phyloP scores from a whole-genome alignment of 2,329 filamentous ascomycete genomes.

The Dryadomyces sulphureus region DNA sequence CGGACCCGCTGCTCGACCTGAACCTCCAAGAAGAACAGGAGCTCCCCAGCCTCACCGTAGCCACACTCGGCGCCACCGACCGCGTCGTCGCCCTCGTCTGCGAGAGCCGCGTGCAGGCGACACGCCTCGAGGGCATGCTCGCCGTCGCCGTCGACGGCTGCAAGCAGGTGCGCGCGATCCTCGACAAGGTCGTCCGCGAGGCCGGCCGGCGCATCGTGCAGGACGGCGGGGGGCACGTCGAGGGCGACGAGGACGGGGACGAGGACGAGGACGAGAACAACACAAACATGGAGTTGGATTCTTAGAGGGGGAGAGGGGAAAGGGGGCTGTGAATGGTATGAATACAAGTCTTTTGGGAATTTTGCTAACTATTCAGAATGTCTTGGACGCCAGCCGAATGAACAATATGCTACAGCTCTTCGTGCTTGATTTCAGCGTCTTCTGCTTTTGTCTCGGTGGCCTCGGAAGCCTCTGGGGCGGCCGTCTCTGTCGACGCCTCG shows the following conservation, averaged over 20 bases:
- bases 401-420: constrained; percentile 21
- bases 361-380: no score
- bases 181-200: constrained; percentile 66
- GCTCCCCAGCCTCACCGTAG: constrained; percentile 76
- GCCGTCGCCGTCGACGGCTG: constrained; percentile 87
- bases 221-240: background rate
- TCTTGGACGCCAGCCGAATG: no score
- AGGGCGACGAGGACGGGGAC: background rate
- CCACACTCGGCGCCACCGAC: constrained; percentile 59
- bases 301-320: constrained; percentile 4
- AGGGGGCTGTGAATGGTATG: background rate
- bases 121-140: constrained; percentile 78
- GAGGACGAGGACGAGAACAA: background rate
- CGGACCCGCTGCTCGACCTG: constrained; percentile 67
- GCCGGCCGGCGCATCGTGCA: constrained; percentile 50
- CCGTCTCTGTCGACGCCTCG: constrained; percentile 9
- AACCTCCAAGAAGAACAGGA: constrained; percentile 75
- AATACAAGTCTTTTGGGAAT: no score
- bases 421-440: constrained; percentile 19
- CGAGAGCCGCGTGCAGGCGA: constrained; percentile 76
- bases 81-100: constrained; percentile 67
- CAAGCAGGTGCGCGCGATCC: constrained; percentile 64
- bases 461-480: constrained; percentile 17
- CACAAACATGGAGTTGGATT: constrained; percentile 34
- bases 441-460: background rate